Conservation (phyloP, 208 protist species). For the Endotrypanum monterogeii region DNA sequence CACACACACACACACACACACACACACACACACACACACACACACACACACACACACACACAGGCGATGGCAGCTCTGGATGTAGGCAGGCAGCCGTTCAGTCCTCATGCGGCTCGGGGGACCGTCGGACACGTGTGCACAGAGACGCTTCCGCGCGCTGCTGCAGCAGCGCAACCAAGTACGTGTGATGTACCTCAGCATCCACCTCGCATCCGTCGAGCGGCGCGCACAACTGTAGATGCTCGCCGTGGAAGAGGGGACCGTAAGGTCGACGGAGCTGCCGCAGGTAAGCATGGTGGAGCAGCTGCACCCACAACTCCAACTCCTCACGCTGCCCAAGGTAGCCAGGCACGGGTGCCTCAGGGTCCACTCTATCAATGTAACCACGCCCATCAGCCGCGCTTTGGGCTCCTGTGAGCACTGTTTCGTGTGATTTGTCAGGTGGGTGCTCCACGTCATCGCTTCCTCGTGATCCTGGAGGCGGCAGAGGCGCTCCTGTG, state of each 20-base stretch:
- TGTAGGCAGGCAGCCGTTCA: not conserved
- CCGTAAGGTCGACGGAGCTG: slow-evolving; percentile 19
- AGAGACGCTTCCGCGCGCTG: not conserved
- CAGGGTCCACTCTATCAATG: not conserved
- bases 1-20: too few species aligned
- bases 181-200: slow-evolving; percentile 13
- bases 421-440: not conserved
- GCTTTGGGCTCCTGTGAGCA: not conserved
- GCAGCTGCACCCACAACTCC: slow-evolving; percentile 14
- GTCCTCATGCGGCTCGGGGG: too few species aligned
- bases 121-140: not conserved
- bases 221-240: not conserved
- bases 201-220: slow-evolving; percentile 2
- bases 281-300: not conserved
- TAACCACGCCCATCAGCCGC: not conserved
- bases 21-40: slow-evolving; percentile 1
- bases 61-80: not conserved
- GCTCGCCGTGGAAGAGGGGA: slow-evolving; percentile 11
- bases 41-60: not conserved
- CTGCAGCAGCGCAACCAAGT: slow-evolving; percentile 6
- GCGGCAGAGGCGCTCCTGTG: not conserved
- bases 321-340: not conserved
- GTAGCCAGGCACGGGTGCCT: not conserved
- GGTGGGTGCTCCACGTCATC: not conserved
- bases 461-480: not conserved